Evolutionary conservation across 192 early-diverging fungal genomes (phyloP), one percentile per base, ranked within the genome.

Genomic region (Geranomyces michiganensis): DNA sequence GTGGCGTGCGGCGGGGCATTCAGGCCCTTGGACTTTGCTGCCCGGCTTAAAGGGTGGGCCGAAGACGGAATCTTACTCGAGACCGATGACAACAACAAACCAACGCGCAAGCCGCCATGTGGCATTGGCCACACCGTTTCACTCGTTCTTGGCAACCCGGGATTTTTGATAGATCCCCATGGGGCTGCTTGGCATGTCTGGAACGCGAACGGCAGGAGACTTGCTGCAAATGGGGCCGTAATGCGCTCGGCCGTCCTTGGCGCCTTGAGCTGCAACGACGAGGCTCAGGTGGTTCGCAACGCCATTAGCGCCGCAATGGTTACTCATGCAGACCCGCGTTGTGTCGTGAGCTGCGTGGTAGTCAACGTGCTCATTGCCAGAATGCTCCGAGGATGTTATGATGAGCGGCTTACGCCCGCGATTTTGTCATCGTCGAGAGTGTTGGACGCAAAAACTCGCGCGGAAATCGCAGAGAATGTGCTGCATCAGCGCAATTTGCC

Each of bases 61-160:
- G 30, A 78, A 30, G 51, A 82, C 49, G 90, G 90, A 1, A 73
- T 85, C 44, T 78, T 60, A 2, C 17, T 60, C 8, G 3, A 8
- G 7, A 32, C 3, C 36, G 5, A 3, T 7, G 36, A 41, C 36
- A 3, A 10, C 36, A 10, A 41, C 36, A 3, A 74, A 6, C 81
- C 81, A 47, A 22, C 88, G 13, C 71, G 70, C n/a, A 91, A 89
- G 15, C 82, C 76, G 15, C 81, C 87, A 33, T 70, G 79, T 22
- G 88, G 88, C 7, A 81, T 89, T 17, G 86, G 87, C 1, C 62
- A 46, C 24, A 88, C 85, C 17, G 83, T 82, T 24, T 77, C 82
- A 19, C 71, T 68, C 4, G 84, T 85, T 0, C 48, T 90, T 1
- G 65, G 41, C 0, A 79, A 81, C 56, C 73, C 83, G 0, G 65